These are phyloP conservation scores for Nemania diffusa DNA, from an alignment of 2,329 filamentous ascomycete genomes.

Conservation along the genomic window DNA sequence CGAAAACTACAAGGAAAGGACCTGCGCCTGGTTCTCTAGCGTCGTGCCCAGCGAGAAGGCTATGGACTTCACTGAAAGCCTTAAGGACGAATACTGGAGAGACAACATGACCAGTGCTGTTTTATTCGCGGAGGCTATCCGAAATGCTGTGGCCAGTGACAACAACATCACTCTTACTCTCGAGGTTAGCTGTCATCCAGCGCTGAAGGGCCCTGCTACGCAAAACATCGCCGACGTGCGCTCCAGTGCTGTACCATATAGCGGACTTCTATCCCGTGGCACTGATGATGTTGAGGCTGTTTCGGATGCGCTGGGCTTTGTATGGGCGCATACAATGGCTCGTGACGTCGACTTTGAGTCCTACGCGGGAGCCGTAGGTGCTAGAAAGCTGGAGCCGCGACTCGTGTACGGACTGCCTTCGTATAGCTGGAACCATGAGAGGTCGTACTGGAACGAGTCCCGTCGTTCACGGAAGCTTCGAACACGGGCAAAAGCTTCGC, in stretches of 20 bases:
- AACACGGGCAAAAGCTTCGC: background rate
- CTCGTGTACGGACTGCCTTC: constrained; percentile 28
- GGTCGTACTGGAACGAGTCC: constrained; percentile 33
- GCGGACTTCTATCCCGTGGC: constrained; percentile 48
- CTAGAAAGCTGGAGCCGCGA: no score
- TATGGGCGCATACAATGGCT: constrained; percentile 31
- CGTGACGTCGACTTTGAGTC: constrained; percentile 25
- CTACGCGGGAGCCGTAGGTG: background rate
- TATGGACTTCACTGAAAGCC: background rate
- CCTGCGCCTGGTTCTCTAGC: constrained; percentile 41
- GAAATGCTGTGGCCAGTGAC: constrained; percentile 38
- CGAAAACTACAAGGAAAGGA: background rate
- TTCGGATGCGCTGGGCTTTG: constrained; percentile 33
- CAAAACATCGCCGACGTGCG: constrained; percentile 49
- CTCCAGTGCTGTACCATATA: constrained; percentile 45
- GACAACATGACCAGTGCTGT: constrained; percentile 59
- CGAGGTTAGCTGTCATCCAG: constrained; percentile 59
- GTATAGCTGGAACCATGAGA: constrained; percentile 38
- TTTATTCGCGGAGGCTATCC: constrained; percentile 56
- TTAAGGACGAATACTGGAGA: constrained; percentile 54
- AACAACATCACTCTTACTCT: constrained; percentile 52
- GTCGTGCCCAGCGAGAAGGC: constrained; percentile 33
- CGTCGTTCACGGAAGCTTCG: constrained; percentile 21
- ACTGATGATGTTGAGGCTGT: constrained; percentile 42
- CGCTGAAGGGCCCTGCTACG: constrained; percentile 54